Base-by-base conservation (phyloP, 495 filamentous ascomycete species). In the Letharia columbiana region DNA sequence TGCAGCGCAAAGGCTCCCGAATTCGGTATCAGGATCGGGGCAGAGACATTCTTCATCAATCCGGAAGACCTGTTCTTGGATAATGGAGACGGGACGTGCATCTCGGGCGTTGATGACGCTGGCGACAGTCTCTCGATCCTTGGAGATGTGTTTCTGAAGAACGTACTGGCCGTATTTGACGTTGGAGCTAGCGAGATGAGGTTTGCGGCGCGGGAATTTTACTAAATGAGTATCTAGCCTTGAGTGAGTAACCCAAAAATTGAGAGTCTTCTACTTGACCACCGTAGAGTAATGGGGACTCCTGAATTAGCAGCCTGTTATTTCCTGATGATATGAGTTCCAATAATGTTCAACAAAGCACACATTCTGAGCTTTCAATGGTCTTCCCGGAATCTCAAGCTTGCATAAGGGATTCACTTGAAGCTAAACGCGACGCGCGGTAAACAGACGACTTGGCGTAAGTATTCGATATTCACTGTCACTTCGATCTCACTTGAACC, bases 131-230 rank as follows among this genome's bases (percentile, higher is more conserved):
- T 77, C 13, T 80, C 76, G 66, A 84, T 90, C 33, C 67, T 91
- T 28, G 87, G 87, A 2, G 82, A 84, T 67, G 78, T 78, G 1
- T 89, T 87, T 68, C 76, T 88, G 77, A 87, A 85, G 73, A 87
- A 83, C 69, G 86, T 87, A 0, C 71, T 89, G 18, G 77, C 72
- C 18, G 71, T 76, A 2, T 75, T 77, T 49, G 76, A 80, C 60
- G 69, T 76, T 39, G 73, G 73, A 23, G 73, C 66, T 33, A 68
- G 68, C 10, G 70, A 77, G 68, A 68, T 75, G 71, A 73, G 65
- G 33, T 74, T 79, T 65, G 75, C 76, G 9, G 70, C 65, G 10
- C 50, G 70, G 44, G 66, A 64, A 18, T 61, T 67, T 13, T 68
- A 67, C 11, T 71, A 40, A 68, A 23, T 1, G 13, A 5, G 39